Base-by-base conservation (phyloP, 305 asterid genomes). In the Solanum hybrid region DNA sequence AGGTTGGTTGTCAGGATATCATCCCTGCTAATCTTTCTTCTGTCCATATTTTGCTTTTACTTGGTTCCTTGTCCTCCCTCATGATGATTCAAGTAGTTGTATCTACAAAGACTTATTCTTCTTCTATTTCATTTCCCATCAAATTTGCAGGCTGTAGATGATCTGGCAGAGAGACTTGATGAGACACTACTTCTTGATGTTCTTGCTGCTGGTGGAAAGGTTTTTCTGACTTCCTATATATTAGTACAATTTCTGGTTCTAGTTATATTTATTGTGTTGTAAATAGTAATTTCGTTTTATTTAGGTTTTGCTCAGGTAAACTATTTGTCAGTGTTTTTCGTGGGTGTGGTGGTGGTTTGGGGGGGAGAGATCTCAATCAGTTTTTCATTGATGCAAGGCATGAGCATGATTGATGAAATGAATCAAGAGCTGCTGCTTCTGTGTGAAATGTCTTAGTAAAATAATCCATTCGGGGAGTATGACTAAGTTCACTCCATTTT, bases 121-220 rank as follows among this genome's bases (percentile, higher is more conserved):
- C 86, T 87, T 29, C 82, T 33, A 84, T 69, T 57, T 85, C 12
- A 67, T 90, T 86, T 79, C 74, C 64, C 79, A 89, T 80, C 87
- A 20, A 79, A 85, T 92, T 91, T 93, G 91, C 96, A 97, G 99
- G 89, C 92, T 90, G 95, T 95, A 90, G 95, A 93, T 84, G 95
- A 89, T 90, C 92, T 92, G 91, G 91, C 87, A 86, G 95, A 93
- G 91, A 91, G 89, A 82, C 90, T 71, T 91, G 95, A 92, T 57
- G 99, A 97, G 92, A 93, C 93, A 90, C 92, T 94, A 88, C 94
- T 97, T 89, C 93, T 97, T 87, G 95, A 96, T 92, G 94, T 96
- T 93, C 97, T 96, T 94, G 99, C 98, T 89, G 94, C 94, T 92
- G 99, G 99, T 88, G 99, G 99, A 92, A 97, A 97, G 99, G 99